Percentiles rank a stretch among this genome's conserved stretches.
These are phyloP conservation scores for Vigna mungo DNA, from an alignment of 306 rosid species.

Conservation along the genomic window DNA sequence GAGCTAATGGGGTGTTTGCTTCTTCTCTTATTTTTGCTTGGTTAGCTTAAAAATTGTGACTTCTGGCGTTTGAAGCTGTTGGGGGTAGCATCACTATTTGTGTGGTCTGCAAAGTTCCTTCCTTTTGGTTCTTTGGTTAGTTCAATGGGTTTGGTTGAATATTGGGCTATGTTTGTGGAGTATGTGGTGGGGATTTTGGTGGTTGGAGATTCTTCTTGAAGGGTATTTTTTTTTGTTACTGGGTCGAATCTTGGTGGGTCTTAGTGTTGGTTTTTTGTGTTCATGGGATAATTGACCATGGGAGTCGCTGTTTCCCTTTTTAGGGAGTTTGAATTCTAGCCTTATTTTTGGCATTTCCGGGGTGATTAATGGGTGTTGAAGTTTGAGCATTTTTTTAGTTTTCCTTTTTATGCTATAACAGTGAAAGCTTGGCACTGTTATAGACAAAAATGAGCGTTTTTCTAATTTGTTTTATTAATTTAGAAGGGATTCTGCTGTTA, in stretches of 20 bases:
- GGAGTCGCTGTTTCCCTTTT: conserved; percentile 46
- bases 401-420: conserved; percentile 42
- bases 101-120: conserved; percentile 37
- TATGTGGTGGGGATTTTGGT: conserved; percentile 42
- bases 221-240: conserved; percentile 36
- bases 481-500: conserved; percentile 51
- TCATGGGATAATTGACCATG: conserved; percentile 53
- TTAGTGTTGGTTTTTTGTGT: conserved; percentile 15
- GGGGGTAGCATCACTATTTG: conserved; percentile 35
- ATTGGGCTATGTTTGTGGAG: conserved; percentile 38
- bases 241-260: conserved; percentile 37
- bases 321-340: conserved; percentile 53
- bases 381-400: conserved; percentile 15
- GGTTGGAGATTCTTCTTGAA: conserved; percentile 43
- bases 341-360: conserved; percentile 41
- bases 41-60: conserved; percentile 44
- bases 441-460: conserved; percentile 56
- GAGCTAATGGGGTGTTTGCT: conserved; percentile 48
- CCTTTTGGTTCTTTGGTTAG: conserved; percentile 41
- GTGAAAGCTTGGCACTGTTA: conserved; percentile 42
- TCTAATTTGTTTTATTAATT: conserved; percentile 54
- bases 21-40: conserved; percentile 47
- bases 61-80: conserved; percentile 32
- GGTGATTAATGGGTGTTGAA: conserved; percentile 42
- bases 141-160: conserved; percentile 42